Conservation (phyloP, 371 early-diverging fungal genomes). For the Saksenaea oblongispora region DNA sequence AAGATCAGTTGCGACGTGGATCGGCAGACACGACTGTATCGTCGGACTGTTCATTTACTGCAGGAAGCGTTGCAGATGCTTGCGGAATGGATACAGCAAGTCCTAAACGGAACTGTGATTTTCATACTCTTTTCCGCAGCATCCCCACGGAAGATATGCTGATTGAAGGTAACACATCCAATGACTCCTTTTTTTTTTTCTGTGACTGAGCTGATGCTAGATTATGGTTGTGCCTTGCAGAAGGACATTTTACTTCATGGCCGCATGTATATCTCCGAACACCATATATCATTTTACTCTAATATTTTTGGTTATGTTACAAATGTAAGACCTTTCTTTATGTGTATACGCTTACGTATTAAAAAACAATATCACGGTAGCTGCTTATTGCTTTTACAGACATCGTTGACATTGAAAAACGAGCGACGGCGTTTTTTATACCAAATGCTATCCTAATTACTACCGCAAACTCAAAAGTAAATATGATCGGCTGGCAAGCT, state of each 20-base stretch:
- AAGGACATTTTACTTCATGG: conserved; percentile 94
- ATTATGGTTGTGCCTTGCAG: conserved; percentile 90
- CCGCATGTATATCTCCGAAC: conserved; percentile 83
- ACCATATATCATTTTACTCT: conserved; percentile 90
- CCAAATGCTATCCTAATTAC: conserved; percentile 80
- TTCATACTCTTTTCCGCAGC: conserved; percentile 50
- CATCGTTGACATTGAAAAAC: conserved; percentile 75
- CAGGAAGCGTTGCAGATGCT: conserved; percentile 5
- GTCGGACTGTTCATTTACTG: conserved; percentile 6
- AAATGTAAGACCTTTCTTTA: conserved; percentile 50
- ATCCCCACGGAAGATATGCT: conserved; percentile 52
- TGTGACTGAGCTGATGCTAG: conserved; percentile 35
- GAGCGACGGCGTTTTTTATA: conserved; percentile 76
- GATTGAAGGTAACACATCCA: conserved; percentile 42
- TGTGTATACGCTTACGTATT: not conserved
- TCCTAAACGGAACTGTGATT: conserved; percentile 43
- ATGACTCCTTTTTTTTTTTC: conserved; percentile 4
- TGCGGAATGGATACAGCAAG: conserved; percentile 22
- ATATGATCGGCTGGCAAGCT: not conserved
- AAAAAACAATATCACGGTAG: conserved; percentile 20
- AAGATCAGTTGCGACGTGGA: not conserved
- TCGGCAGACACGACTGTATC: conserved; percentile 7
- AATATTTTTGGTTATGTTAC: conserved; percentile 97
- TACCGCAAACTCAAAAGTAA: conserved; percentile 61
- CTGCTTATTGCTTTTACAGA: conserved; percentile 76